phyloP scores from a whole-genome alignment of 371 early-diverging fungal genomes.

The Gilbertella persicaria region DNA sequence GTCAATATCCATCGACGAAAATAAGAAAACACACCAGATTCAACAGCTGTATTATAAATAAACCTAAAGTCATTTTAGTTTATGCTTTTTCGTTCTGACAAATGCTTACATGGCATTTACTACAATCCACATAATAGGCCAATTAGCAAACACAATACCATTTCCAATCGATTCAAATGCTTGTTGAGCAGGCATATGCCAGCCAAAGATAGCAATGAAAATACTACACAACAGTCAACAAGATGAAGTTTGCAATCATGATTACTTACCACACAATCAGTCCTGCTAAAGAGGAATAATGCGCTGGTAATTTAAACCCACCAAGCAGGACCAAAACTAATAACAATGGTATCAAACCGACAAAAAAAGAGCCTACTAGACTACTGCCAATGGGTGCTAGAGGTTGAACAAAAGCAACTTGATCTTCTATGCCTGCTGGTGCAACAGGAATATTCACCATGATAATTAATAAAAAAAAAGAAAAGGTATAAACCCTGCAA shows the following conservation, averaged over 20 bases:
- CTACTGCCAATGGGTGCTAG: slow-evolving; percentile 42
- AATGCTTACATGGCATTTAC: slow-evolving; percentile 45
- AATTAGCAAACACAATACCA: slow-evolving; percentile 51
- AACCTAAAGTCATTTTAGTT: slow-evolving; percentile 24
- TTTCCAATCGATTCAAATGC: slow-evolving; percentile 43
- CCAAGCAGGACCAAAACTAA: slow-evolving; percentile 40
- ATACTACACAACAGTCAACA: slow-evolving; percentile 29
- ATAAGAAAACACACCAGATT: slow-evolving; percentile 47
- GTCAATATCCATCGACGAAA: slow-evolving; percentile 53
- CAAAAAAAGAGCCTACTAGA: slow-evolving; percentile 48
- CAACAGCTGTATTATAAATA: slow-evolving; percentile 45
- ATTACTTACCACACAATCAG: slow-evolving; percentile 33
- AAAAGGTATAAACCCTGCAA: too few species aligned
- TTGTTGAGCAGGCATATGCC: slow-evolving; percentile 57
- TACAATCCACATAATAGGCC: slow-evolving; percentile 62
- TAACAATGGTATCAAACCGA: slow-evolving; percentile 40
- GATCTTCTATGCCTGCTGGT: slow-evolving; percentile 28
- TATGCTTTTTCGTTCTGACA: too few species aligned
- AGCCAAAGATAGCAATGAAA: slow-evolving; percentile 54
- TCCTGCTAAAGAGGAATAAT: slow-evolving; percentile 30
- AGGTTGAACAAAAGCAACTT: slow-evolving; percentile 34
- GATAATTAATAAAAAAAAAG: slow-evolving; percentile 1
- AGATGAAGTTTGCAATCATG: neutral
- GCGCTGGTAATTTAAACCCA: slow-evolving; percentile 38
- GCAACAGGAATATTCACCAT: slow-evolving; percentile 35